Conservation (phyloP, 73 alveolate genomes). For the Paramecium octaurelia region DNA sequence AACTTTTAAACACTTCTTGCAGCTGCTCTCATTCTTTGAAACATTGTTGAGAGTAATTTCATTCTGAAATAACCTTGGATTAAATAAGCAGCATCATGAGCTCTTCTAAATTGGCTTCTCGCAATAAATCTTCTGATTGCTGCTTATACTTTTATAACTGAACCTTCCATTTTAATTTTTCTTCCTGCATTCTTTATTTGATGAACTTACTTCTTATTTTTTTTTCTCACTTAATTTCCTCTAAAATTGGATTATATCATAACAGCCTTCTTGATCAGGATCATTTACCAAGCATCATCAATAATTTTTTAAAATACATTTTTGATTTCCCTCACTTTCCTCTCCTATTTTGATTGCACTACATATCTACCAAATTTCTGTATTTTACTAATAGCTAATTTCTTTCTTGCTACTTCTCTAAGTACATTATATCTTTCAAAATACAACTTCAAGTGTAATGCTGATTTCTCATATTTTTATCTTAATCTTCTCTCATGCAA, state of each 20-base stretch:
- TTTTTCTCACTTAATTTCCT: constrained; percentile 63
- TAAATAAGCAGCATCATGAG: constrained; percentile 64
- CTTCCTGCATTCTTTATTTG: constrained; percentile 64
- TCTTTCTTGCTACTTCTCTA: neutral
- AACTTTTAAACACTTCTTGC: constrained; percentile 43
- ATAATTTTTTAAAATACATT: neutral
- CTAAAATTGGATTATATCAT: constrained; percentile 64
- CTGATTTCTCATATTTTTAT: neutral
- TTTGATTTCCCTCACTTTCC: neutral
- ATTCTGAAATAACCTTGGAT: constrained; percentile 70
- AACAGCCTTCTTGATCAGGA: constrained; percentile 48
- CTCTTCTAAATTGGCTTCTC: constrained; percentile 64
- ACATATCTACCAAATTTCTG: neutral
- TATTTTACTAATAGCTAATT: neutral
- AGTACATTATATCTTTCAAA: constrained; percentile 23
- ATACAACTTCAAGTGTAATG: neutral
- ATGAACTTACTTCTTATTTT: constrained; percentile 50
- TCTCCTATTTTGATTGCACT: neutral
- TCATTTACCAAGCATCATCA: constrained; percentile 66
- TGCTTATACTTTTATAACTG: constrained; percentile 62
- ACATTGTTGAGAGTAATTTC: constrained; percentile 68
- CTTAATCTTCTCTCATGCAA: neutral
- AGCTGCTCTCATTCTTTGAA: constrained; percentile 64
- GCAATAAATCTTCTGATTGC: constrained; percentile 67
- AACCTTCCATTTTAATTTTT: constrained; percentile 43